phyloP scores from a whole-genome alignment of 2,329 filamentous ascomycete species.

The Venturia pyrina region DNA sequence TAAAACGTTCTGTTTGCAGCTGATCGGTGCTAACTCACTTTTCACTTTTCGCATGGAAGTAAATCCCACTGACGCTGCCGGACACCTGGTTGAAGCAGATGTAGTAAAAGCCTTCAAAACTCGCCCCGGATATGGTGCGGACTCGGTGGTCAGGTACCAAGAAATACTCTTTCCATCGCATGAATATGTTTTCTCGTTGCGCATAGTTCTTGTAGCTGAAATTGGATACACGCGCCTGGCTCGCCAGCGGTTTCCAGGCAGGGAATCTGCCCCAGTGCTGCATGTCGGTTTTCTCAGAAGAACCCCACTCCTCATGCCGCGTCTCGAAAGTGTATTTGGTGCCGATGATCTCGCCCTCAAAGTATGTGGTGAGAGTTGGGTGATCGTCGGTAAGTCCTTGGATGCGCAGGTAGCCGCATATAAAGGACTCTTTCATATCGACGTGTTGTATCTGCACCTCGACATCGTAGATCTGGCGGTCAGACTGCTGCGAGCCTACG shows the following conservation, averaged over 20 bases:
- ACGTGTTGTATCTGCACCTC: conserved; percentile 96
- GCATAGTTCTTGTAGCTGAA: conserved; percentile 58
- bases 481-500: conserved; percentile 82
- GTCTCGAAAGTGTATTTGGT: conserved; percentile 92
- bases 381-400: conserved; percentile 94
- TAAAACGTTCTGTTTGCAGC: conserved; percentile 7
- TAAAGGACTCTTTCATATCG: conserved; percentile 83
- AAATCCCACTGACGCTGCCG: conserved; percentile 83
- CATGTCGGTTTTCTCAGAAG: conserved; percentile 80
- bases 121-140: conserved; percentile 81
- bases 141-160: conserved; percentile 91
- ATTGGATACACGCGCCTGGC: conserved; percentile 46
- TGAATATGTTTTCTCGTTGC: conserved; percentile 84
- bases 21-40: conserved; percentile 54
- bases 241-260: conserved; percentile 69
- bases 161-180: conserved; percentile 99
- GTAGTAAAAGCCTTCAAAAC: conserved; percentile 98
- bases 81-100: conserved; percentile 94
- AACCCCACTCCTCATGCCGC: conserved; percentile 81
- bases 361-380: conserved; percentile 94
- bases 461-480: conserved; percentile 87
- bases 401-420: conserved; percentile 91
- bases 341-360: conserved; percentile 96
- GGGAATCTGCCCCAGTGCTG: conserved; percentile 89
- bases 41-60: conserved; percentile 96